Percentiles rank a stretch among this genome's conserved stretches.
These are phyloP conservation scores for Blumeria graminis DNA, from an alignment of 2,329 filamentous ascomycete species.

Conservation along the genomic window DNA sequence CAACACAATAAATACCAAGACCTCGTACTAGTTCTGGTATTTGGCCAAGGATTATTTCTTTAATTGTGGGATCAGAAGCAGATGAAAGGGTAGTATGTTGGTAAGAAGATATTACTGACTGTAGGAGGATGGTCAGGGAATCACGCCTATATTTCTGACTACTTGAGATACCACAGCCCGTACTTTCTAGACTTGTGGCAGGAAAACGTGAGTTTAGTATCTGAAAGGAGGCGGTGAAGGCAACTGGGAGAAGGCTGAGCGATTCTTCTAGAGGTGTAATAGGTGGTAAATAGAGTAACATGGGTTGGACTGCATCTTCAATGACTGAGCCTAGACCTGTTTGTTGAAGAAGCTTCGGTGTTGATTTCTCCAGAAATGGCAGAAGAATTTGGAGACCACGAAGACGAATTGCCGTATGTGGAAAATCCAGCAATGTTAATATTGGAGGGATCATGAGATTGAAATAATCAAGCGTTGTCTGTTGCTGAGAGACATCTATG, in stretches of 20 bases:
- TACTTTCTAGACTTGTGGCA: not conserved
- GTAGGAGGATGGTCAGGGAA: conserved; percentile 29
- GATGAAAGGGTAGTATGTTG: conserved; percentile 22
- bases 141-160: conserved; percentile 7
- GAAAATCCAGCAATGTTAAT: conserved; percentile 43
- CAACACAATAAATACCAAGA: conserved; percentile 37
- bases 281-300: conserved; percentile 51
- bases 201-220: conserved; percentile 19
- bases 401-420: conserved; percentile 25
- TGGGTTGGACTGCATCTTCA: conserved; percentile 42
- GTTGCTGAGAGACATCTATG: conserved; percentile 13
- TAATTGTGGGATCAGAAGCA: conserved; percentile 30
- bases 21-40: conserved; percentile 24
- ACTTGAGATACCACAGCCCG: not conserved
- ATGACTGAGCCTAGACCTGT: conserved; percentile 47
- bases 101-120: conserved; percentile 29
- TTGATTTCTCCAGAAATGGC: conserved; percentile 28
- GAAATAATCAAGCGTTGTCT: conserved; percentile 32
- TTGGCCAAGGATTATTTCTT: conserved; percentile 29
- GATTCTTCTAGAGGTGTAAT: conserved; percentile 55
- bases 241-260: conserved; percentile 32
- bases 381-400: conserved; percentile 30
- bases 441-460: conserved; percentile 39
- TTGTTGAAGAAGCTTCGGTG: conserved; percentile 24
- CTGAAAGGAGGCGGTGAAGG: conserved; percentile 40